A percentile compares a stretch with the other conserved stretches of the same genome.
phyloP scores from a whole-genome alignment of 768 basidiomycete species.

The Sporobolomyces roseus region DNA sequence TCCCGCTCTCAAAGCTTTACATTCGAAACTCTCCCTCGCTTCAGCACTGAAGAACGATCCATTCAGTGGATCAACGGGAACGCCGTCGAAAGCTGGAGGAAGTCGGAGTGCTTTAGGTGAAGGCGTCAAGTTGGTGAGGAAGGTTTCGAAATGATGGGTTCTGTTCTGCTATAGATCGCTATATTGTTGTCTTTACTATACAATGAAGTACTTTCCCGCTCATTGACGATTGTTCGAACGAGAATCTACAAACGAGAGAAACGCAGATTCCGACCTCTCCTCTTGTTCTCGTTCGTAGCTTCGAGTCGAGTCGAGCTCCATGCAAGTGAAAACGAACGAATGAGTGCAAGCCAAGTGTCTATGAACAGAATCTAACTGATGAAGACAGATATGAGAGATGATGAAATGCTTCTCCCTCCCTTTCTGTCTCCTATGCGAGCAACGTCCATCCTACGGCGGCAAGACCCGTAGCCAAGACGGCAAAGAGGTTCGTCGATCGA shows the following conservation, averaged over 20 bases:
- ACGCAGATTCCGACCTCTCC: too few species aligned
- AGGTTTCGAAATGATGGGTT: too few species aligned
- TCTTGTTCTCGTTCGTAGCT: too few species aligned
- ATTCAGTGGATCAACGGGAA: background rate
- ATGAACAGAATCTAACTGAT: too few species aligned
- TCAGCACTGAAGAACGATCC: slow-evolving; percentile 34
- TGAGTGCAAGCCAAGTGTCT: background rate
- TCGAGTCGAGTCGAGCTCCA: too few species aligned
- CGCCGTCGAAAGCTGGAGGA: background rate
- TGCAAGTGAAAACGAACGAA: background rate
- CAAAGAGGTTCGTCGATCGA: background rate
- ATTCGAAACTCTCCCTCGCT: slow-evolving; percentile 24
- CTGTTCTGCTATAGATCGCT: too few species aligned
- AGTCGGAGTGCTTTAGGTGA: background rate
- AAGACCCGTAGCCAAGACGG: background rate
- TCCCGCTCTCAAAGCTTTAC: slow-evolving; percentile 21
- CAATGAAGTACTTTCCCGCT: background rate
- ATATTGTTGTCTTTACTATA: background rate
- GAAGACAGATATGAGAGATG: background rate
- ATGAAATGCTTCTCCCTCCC: background rate
- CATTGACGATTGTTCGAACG: too few species aligned
- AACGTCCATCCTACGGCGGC: slow-evolving; percentile 1
- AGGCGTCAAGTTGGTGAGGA: slow-evolving; percentile 4
- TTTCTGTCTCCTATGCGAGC: background rate
- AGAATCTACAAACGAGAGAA: too few species aligned